Percentiles rank a stretch among this genome's conserved stretches.
Conservation (phyloP, 768 basidiomycete genomes). For the Boletus subparvulus region DNA sequence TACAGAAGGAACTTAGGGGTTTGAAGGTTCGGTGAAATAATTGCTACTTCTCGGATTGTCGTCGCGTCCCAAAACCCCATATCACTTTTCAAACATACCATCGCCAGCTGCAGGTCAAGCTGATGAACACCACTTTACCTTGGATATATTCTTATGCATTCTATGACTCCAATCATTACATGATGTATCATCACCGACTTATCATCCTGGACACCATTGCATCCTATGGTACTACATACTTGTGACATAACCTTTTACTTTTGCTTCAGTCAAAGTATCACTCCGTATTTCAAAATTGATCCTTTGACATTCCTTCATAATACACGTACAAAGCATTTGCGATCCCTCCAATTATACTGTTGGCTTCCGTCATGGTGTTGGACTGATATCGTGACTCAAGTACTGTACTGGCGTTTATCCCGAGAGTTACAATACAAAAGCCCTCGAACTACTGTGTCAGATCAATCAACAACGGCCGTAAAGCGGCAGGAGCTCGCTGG, state of each 20-base stretch:
- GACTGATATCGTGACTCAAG: too few species aligned
- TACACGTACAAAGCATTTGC: not conserved
- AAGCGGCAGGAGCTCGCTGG: too few species aligned
- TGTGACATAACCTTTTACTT: not conserved
- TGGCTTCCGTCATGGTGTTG: too few species aligned
- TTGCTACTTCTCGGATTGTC: not conserved
- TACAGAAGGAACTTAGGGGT: slow-evolving; percentile 38
- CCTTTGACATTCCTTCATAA: not conserved
- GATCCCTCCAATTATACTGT: too few species aligned
- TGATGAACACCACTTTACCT: not conserved
- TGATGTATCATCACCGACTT: slow-evolving; percentile 11
- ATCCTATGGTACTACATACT: slow-evolving; percentile 1
- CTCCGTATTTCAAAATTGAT: slow-evolving; percentile 1
- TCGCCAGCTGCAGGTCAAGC: slow-evolving; percentile 20
- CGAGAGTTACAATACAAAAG: too few species aligned
- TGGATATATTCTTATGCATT: not conserved
- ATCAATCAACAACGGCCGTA: too few species aligned
- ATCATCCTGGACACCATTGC: not conserved
- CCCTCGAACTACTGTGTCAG: too few species aligned
- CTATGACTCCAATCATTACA: not conserved
- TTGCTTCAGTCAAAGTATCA: not conserved
- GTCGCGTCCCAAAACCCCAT: not conserved
- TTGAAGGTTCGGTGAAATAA: slow-evolving; percentile 20
- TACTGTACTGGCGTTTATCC: too few species aligned
- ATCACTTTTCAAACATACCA: not conserved